Conservation (phyloP, 2,329 filamentous ascomycete species). For the Zelopaecilomyces penicillatus region DNA sequence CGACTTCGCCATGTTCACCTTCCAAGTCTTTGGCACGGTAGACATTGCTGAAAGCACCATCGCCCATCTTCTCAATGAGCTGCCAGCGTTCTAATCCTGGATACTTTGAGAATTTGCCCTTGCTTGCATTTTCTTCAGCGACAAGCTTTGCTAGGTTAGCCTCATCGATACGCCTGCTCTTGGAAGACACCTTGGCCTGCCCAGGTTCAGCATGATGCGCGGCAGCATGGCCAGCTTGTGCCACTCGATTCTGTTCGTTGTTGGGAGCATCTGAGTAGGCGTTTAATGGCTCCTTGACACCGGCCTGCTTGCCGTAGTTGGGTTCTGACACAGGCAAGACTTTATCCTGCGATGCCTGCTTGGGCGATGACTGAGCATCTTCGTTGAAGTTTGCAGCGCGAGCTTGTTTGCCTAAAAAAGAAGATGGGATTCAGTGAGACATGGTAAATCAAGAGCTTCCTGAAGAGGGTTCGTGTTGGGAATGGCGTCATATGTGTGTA, state of each 20-base stretch:
- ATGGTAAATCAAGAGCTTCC: neutral
- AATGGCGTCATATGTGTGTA: neutral
- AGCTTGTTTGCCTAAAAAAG: slow-evolving; percentile 69
- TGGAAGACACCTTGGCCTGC: slow-evolving; percentile 24
- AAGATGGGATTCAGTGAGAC: slow-evolving; percentile 9
- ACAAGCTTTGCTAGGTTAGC: slow-evolving; percentile 76
- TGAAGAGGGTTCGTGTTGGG: neutral
- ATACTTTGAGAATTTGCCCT: slow-evolving; percentile 68
- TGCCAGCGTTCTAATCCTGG: slow-evolving; percentile 56
- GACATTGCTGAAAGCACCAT: slow-evolving; percentile 97
- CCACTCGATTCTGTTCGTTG: slow-evolving; percentile 57
- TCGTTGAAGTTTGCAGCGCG: slow-evolving; percentile 50
- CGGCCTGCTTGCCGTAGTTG: slow-evolving; percentile 24
- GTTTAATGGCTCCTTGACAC: slow-evolving; percentile 40
- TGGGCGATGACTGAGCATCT: slow-evolving; percentile 39
- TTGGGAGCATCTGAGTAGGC: slow-evolving; percentile 55
- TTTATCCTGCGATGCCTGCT: slow-evolving; percentile 40
- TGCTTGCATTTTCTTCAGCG: slow-evolving; percentile 82
- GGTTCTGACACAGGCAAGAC: slow-evolving; percentile 44
- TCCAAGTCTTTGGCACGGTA: slow-evolving; percentile 76
- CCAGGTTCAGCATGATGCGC: slow-evolving; percentile 54
- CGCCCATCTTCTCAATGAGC: slow-evolving; percentile 93
- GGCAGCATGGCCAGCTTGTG: slow-evolving; percentile 58
- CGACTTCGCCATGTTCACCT: slow-evolving; percentile 68
- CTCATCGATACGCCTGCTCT: slow-evolving; percentile 40